Evolutionary conservation across 2,329 filamentous ascomycete genomes (phyloP), one percentile per base, ranked within the genome.

Genomic region (Fusarium albosuccineum): DNA sequence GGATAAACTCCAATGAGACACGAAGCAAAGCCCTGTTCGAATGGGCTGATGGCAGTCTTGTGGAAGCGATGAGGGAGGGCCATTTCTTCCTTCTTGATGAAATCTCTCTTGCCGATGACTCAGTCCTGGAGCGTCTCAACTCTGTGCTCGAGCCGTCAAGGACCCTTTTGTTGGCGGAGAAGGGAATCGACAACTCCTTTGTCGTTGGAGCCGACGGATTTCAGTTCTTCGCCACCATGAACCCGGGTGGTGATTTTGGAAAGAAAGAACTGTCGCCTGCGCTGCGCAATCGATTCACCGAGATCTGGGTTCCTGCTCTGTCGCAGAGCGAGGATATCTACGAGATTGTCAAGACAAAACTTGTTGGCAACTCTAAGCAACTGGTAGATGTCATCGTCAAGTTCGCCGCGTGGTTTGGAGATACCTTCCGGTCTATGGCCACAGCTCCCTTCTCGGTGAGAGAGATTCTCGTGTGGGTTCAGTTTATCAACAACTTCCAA

Each of bases 191-290:
- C 6, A 90, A 97, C 76, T 94, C 94, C 0, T 89, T 92, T 66
- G 86, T 99, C 27, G 86, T 87, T 39, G 96, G 92, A 6, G 79
- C 85, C 10, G 84, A 91, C 40, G 92, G 91, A 0, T 99, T 98
- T 78, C 94, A 99, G 74, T 97, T 99, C 79, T 88, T 99, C 62
- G 95, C 96, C 4, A 99, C 96, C 0, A 99, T 99, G 96, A 99
- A 99, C 70, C 96, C 96, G 9, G 97, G 97, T 51, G 96, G 97
- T 45, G 96, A 99, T 75, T 99, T 98, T 77, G 96, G 96, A 68
- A 99, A 99, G 81, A 93, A 95, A 71, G 96, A 99, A 77, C 86
- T 99, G 11, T 99, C 96, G 1, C 96, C 96, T 4, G 97, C 96
- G 13, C 82, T 99, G 62, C 88, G 96, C 45, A 99, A 99, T 76